Base-by-base conservation (phyloP, 192 early-diverging fungal genomes). In the Gryganskiella cystojenkinii region DNA sequence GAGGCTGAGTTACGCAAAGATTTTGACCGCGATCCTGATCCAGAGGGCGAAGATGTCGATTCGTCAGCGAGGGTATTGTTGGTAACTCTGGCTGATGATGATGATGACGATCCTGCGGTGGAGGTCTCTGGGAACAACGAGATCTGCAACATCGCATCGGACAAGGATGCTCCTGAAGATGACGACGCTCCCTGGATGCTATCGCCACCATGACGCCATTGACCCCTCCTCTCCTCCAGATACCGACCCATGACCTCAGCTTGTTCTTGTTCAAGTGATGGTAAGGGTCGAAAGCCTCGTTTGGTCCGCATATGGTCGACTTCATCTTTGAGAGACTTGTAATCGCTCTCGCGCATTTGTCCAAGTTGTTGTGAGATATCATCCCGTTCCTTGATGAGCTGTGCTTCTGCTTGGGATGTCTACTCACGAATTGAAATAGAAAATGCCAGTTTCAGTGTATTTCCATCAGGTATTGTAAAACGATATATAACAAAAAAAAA, bases 231-330 rank as follows among this genome's bases (percentile, higher is more conserved):
- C 42, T 78, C 44, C 28, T 78, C 74, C 34, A 78, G 50, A 22
- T 78, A 78, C 28, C 66, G 53, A 20, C 74, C 66, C 74, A 69
- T 69, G 43, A 64, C 14, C 20, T 68, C 74, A 7, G 60, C 74
- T 19, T 78, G 66, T 53, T 78, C 74, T 28, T 78, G 74, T 19
- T 78, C 74, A 0, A 78, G 47, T 31, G 54, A 58, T 0, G 65
- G 74, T 30, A 78, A 27, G 2, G 74, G 49, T 11, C 61, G 46
- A 30, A 78, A 44, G 3, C 74, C 74, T 54, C 64, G 63, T 44
- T 57, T 63, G 3, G 24, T 14, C 9, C 73, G 64, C 0, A 78
- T 44, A 22, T 68, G 65, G 35, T 78, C 73, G 10, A 78, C 73
- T 24, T 78, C 73, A 42, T 68, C 66, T 49, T 78, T 78, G n/a